phyloP scores from a whole-genome alignment of 2,329 filamentous ascomycete species.

The Knufia petricola region DNA sequence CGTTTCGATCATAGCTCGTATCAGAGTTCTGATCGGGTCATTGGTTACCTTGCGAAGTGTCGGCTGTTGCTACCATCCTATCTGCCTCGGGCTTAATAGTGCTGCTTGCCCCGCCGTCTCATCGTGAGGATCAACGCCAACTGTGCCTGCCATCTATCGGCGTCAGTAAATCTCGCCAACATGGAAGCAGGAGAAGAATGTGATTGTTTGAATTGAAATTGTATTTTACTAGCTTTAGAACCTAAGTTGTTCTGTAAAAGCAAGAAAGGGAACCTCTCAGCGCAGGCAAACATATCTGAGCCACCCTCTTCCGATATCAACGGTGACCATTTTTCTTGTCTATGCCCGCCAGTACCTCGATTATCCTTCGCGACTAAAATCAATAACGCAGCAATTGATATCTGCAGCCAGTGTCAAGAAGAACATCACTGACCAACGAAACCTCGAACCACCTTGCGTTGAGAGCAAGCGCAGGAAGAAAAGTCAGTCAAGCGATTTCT shows the following conservation, averaged over 20 bases:
- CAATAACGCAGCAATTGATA: neutral
- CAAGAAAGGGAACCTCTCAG: neutral
- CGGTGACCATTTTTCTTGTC: neutral
- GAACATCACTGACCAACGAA: conserved; percentile 4
- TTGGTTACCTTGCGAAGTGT: too few species aligned
- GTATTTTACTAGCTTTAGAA: neutral
- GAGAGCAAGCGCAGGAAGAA: conserved; percentile 7
- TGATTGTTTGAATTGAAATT: neutral
- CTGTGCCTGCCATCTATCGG: too few species aligned
- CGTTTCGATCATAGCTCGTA: too few species aligned
- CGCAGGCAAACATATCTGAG: neutral
- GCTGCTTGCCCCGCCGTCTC: too few species aligned
- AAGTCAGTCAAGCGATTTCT: neutral
- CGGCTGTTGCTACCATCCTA: too few species aligned
- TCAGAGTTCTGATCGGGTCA: too few species aligned
- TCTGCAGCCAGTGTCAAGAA: neutral
- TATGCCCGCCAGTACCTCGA: neutral
- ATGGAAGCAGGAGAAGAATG: neutral
- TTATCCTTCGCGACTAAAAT: neutral
- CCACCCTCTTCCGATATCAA: neutral
- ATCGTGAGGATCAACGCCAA: too few species aligned
- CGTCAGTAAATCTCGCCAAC: neutral
- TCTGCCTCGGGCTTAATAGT: too few species aligned
- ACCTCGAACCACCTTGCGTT: conserved; percentile 7
- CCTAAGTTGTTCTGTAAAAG: too few species aligned